Conservation (phyloP, 768 basidiomycete species). For the Panaeolus cyanescens region DNA sequence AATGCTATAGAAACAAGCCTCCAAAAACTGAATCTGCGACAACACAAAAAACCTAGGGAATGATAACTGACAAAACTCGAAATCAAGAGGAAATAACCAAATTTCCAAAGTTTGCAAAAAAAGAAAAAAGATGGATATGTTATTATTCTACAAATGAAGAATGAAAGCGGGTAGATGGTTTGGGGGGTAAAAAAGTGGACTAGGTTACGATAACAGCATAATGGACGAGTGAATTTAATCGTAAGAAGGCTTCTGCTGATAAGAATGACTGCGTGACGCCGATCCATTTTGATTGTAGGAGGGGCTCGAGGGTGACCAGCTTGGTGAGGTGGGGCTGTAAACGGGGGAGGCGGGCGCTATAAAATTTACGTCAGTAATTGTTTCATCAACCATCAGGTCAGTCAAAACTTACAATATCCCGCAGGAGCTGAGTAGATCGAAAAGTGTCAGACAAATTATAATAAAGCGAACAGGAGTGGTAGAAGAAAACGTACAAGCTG, state of each 20-base stretch:
- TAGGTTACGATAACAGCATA: constrained; percentile 8
- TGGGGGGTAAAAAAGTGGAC: constrained; percentile 9
- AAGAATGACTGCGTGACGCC: constrained; percentile 38
- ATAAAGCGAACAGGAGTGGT: not conserved
- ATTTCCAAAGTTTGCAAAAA: constrained; percentile 1
- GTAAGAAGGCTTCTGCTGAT: constrained; percentile 55
- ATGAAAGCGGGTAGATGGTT: constrained; percentile 6
- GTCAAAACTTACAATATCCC: constrained; percentile 64
- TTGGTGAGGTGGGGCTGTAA: constrained; percentile 85
- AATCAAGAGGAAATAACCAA: constrained; percentile 8
- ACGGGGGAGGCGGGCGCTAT: constrained; percentile 83
- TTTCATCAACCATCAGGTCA: constrained; percentile 8
- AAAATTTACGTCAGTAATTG: constrained; percentile 15
- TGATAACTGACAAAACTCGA: constrained; percentile 8
- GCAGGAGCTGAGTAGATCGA: constrained; percentile 50
- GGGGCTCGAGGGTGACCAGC: constrained; percentile 83
- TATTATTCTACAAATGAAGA: constrained; percentile 4
- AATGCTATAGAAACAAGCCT: constrained; percentile 3
- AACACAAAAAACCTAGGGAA: constrained; percentile 6
- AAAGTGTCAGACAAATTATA: constrained; percentile 3
- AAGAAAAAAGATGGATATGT: constrained; percentile 11
- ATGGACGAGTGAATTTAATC: constrained; percentile 32
- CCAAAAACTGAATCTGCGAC: not conserved
- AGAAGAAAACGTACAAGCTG: constrained; percentile 65
- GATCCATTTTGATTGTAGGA: constrained; percentile 60